phyloP scores from a whole-genome alignment of 2,329 filamentous ascomycete species.

The Grosmannia serpens region DNA sequence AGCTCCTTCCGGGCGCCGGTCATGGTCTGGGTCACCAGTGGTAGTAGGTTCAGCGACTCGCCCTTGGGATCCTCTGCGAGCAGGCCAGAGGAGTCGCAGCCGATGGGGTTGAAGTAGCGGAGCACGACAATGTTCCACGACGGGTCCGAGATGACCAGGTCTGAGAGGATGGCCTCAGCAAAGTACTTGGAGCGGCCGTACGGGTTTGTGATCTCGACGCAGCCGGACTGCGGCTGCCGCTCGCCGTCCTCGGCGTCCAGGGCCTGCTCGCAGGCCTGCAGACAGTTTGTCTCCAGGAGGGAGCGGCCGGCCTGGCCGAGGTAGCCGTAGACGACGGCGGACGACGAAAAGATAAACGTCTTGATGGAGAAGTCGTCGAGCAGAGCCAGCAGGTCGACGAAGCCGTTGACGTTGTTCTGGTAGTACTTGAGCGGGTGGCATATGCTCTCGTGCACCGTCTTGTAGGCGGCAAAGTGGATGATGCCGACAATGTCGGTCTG shows the following conservation, averaged over 20 bases:
- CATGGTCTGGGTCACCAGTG: conserved; percentile 50
- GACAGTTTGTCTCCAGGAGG: conserved; percentile 43
- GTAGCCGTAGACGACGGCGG: conserved; percentile 54
- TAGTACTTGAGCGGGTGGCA: conserved; percentile 51
- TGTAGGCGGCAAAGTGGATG: conserved; percentile 60
- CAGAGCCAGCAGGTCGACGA: conserved; percentile 46
- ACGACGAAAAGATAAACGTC: conserved; percentile 57
- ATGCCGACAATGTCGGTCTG: conserved; percentile 45
- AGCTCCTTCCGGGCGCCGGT: conserved; percentile 40
- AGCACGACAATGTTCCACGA: conserved; percentile 52
- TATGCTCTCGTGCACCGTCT: conserved; percentile 55
- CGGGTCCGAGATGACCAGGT: conserved; percentile 47
- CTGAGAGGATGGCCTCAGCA: conserved; percentile 53
- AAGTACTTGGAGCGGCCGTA: conserved; percentile 59
- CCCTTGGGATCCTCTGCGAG: conserved; percentile 53
- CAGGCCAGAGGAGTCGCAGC: conserved; percentile 51
- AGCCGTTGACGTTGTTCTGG: conserved; percentile 53
- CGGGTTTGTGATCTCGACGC: conserved; percentile 48
- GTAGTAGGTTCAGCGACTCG: conserved; percentile 52
- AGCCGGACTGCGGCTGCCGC: conserved; percentile 20
- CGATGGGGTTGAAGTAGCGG: conserved; percentile 58
- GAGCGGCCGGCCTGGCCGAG: conserved; percentile 37
- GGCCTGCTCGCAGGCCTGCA: conserved; percentile 35
- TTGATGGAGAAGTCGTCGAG: conserved; percentile 50
- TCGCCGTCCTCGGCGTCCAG: conserved; percentile 26